phyloP scores from a whole-genome alignment of 768 basidiomycete genomes.

The Leccinellum rugosiceps region DNA sequence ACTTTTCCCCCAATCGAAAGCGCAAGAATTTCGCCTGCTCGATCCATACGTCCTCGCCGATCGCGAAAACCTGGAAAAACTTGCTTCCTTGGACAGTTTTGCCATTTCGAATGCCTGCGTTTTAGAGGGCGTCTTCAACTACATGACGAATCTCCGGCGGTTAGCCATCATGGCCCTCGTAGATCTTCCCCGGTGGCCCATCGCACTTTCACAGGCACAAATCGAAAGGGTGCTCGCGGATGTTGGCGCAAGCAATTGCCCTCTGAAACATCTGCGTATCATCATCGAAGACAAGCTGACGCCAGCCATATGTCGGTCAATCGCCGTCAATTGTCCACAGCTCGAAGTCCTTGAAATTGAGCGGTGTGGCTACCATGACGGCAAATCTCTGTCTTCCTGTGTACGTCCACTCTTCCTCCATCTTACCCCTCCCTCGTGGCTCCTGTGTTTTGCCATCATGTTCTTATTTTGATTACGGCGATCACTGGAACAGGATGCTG shows the following conservation, averaged over 20 bases:
- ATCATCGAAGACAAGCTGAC: constrained; percentile 36
- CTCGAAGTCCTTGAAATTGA: constrained; percentile 34
- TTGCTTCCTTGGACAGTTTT: constrained; percentile 34
- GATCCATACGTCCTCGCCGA: constrained; percentile 20
- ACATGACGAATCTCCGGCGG: constrained; percentile 28
- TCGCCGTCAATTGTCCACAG: constrained; percentile 29
- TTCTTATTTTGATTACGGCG: constrained; percentile 19
- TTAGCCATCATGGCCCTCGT: constrained; percentile 33
- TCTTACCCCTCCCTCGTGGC: constrained; percentile 8
- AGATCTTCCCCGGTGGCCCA: constrained; percentile 36
- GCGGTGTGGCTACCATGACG: constrained; percentile 36
- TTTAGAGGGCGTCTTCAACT: constrained; percentile 28
- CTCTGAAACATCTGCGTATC: constrained; percentile 32
- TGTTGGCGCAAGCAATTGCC: constrained; percentile 30
- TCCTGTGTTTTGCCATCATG: constrained; percentile 11
- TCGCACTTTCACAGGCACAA: constrained; percentile 33
- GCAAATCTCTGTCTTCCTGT: constrained; percentile 34
- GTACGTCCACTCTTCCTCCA: constrained; percentile 28
- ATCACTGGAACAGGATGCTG: constrained; percentile 27
- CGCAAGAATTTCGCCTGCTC: constrained; percentile 27
- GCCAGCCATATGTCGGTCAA: constrained; percentile 27
- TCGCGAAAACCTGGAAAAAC: constrained; percentile 23
- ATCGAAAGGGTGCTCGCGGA: constrained; percentile 29
- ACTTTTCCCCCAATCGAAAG: constrained; percentile 29
- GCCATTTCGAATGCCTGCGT: constrained; percentile 35